These are phyloP conservation scores for Saturnispora ahearnii DNA, from an alignment of 805 yeast genomes.

Conservation along the genomic window DNA sequence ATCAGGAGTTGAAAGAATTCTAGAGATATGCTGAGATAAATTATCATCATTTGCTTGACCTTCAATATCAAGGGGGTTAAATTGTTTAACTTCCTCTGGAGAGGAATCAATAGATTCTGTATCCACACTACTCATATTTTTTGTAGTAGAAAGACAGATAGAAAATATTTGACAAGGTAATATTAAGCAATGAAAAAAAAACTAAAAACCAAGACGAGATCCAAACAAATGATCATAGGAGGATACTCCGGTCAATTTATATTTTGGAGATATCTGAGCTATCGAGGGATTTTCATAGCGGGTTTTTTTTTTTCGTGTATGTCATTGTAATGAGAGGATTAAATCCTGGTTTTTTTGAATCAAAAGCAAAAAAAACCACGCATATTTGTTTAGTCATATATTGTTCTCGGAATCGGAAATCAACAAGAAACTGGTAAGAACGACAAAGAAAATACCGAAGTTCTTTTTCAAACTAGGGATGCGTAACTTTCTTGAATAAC, in stretches of 20 bases:
- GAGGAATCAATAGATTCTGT: slow-evolving; percentile 21
- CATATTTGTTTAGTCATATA: neutral
- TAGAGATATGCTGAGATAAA: slow-evolving; percentile 22
- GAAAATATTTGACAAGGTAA: neutral
- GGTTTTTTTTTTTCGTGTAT: neutral
- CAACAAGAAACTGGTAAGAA: neutral
- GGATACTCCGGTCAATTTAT: neutral
- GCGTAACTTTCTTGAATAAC: too few relatives aligned
- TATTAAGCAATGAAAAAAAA: neutral
- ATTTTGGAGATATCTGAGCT: neutral
- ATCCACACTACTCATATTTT: slow-evolving; percentile 12
- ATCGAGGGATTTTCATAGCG: slow-evolving; percentile 7
- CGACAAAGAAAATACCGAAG: neutral
- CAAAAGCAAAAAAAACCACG: neutral
- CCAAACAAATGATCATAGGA: neutral
- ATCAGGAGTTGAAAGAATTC: slow-evolving; percentile 20
- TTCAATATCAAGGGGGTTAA: slow-evolving; percentile 21
- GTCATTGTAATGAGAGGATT: neutral
- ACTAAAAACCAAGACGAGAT: neutral
- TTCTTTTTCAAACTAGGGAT: too few relatives aligned
- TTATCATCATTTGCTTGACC: slow-evolving; percentile 19
- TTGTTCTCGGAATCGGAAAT: neutral
- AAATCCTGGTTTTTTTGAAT: neutral
- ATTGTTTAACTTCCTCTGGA: slow-evolving; percentile 20
- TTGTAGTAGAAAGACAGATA: neutral